Conservation (phyloP, 2,329 filamentous ascomycete genomes). For the Raffaelea ambrosiae region DNA sequence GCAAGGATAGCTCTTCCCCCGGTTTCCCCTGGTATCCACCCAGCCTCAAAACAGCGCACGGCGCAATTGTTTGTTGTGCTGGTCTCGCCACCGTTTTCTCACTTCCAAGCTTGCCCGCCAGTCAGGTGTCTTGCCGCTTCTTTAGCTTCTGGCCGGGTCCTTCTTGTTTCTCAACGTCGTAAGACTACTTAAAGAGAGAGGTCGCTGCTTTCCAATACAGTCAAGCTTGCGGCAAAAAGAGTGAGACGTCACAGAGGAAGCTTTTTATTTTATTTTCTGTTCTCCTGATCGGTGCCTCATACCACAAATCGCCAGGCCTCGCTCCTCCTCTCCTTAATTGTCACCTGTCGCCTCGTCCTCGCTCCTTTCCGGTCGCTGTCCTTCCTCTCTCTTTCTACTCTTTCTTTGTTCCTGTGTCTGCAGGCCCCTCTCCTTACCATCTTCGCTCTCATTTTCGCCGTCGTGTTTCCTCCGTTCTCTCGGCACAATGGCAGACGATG, state of each 20-base stretch:
- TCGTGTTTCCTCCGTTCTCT: background rate
- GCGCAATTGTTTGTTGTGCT: background rate
- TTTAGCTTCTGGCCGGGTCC: background rate
- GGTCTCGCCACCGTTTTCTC: background rate
- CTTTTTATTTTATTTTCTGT: background rate
- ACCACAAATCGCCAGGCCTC: background rate
- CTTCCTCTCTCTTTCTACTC: background rate
- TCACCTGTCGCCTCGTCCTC: too few species aligned
- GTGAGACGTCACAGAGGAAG: too few species aligned
- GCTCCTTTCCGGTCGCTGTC: background rate
- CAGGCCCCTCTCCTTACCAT: background rate
- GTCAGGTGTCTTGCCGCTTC: background rate
- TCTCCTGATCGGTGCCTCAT: background rate
- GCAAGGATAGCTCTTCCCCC: background rate
- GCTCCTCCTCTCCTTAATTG: background rate
- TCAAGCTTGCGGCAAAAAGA: background rate
- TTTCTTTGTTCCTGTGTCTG: background rate
- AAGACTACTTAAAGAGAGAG: background rate
- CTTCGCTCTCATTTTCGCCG: background rate
- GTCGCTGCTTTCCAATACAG: background rate
- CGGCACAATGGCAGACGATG: slow-evolving; percentile 24
- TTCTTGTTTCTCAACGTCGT: background rate
- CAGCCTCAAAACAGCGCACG: too few species aligned
- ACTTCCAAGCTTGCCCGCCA: background rate
- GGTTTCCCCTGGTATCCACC: background rate